Conservation (phyloP, 2,329 filamentous ascomycete species). For the Exutisphaerella laricina region DNA sequence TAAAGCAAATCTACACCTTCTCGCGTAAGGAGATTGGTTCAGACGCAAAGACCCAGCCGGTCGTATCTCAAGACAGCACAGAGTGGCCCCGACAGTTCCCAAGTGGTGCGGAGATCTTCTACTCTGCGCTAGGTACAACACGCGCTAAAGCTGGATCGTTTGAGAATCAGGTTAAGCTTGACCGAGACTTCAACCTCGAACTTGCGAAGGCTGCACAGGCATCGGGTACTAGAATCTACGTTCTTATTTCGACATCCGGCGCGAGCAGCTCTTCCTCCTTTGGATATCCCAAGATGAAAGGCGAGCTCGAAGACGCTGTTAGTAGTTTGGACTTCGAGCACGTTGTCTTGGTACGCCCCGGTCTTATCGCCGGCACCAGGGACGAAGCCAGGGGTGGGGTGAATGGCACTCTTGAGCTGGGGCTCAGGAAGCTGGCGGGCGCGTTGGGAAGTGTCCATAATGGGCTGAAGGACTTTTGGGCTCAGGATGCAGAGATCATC, state of each 20-base stretch:
- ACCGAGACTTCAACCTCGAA: conserved; percentile 78
- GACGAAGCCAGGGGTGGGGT: conserved; percentile 44
- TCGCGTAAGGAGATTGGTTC: conserved; percentile 56
- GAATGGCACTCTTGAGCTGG: conserved; percentile 48
- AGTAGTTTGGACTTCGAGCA: conserved; percentile 68
- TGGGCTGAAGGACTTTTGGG: conserved; percentile 57
- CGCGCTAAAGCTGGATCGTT: conserved; percentile 67
- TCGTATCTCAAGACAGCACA: conserved; percentile 61
- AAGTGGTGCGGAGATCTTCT: conserved; percentile 58
- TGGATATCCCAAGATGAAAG: conserved; percentile 68
- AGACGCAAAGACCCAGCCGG: conserved; percentile 58
- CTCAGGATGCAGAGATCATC: conserved; percentile 70
- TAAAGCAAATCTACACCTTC: conserved; percentile 57
- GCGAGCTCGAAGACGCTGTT: conserved; percentile 75
- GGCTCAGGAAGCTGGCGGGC: conserved; percentile 52
- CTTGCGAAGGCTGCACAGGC: conserved; percentile 69
- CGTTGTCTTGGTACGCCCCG: conserved; percentile 68
- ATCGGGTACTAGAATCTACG: conserved; percentile 66
- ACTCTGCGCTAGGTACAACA: conserved; percentile 78
- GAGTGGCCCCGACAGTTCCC: conserved; percentile 62
- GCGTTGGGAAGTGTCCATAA: conserved; percentile 51
- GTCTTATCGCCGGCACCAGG: conserved; percentile 67
- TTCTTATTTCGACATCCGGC: conserved; percentile 62
- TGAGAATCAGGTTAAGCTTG: conserved; percentile 77
- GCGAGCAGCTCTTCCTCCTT: conserved; percentile 51